These are phyloP conservation scores for Heliocybe sulcata DNA, from an alignment of 1,284 basidiomycete species.

Conservation along the genomic window DNA sequence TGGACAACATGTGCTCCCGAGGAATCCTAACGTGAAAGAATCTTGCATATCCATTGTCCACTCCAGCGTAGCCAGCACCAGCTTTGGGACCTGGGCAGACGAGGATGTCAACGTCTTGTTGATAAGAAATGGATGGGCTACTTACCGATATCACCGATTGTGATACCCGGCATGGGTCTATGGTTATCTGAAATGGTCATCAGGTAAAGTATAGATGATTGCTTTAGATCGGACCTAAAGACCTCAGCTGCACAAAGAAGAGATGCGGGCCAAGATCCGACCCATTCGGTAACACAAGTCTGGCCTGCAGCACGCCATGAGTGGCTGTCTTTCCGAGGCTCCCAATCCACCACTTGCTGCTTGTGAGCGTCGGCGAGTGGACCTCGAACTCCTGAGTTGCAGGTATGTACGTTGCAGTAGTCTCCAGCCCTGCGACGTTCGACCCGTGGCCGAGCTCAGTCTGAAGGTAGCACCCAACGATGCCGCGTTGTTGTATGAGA, in stretches of 20 bases:
- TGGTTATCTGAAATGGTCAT: constrained; percentile 41
- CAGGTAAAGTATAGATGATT: not conserved
- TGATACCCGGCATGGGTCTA: constrained; percentile 53
- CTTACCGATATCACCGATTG: constrained; percentile 70
- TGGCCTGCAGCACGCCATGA: constrained; percentile 75
- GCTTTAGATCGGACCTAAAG: constrained; percentile 32
- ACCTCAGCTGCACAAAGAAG: constrained; percentile 67
- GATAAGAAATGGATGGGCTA: not conserved
- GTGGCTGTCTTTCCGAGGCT: constrained; percentile 68
- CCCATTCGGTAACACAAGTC: constrained; percentile 59
- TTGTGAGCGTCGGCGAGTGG: constrained; percentile 70
- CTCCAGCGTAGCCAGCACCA: constrained; percentile 41
- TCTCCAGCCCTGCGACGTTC: constrained; percentile 66
- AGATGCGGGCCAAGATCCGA: constrained; percentile 70
- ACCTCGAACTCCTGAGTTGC: constrained; percentile 69
- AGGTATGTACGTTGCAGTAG: constrained; percentile 70
- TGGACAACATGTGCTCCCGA: constrained; percentile 68
- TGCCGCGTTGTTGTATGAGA: constrained; percentile 45
- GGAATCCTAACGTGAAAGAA: constrained; percentile 73
- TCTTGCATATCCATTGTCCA: constrained; percentile 68
- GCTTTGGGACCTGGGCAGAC: constrained; percentile 51
- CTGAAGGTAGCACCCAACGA: constrained; percentile 68
- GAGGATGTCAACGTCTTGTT: not conserved
- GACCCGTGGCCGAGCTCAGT: constrained; percentile 77
- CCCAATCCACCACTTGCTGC: constrained; percentile 83